Base-by-base conservation (phyloP, 176 grass and related monocot genomes). In the Juncus effusus region DNA sequence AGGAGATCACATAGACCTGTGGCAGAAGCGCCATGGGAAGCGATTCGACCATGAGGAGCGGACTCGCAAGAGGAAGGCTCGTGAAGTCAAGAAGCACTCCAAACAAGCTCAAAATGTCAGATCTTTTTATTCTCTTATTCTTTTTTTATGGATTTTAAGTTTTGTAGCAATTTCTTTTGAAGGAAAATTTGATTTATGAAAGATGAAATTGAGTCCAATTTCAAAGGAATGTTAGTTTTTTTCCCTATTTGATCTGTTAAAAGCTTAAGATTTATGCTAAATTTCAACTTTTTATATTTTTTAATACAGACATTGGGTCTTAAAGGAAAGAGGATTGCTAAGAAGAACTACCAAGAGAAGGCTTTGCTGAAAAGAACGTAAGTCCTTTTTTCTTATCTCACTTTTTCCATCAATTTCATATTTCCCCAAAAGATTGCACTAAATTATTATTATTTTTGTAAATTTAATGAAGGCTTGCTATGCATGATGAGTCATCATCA, bases 361-460 rank as follows among this genome's bases (percentile, higher is more conserved):
- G 92, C 84, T 4, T 73, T 85, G 70, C 67, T 96, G 92, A 96
- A 96, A 79, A 96, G 80, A 73, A 96, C 84, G 92, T 96, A 96
- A 86, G 84, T 58, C 28, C 14, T 53, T 13, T 56, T 38, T 14
- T 52, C 6, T 51, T 64, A 16, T 49, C 3, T 4, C 56, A 5
- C 55, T 51, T 40, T 51, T 51, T 73, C 37, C 38, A 69, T 64
- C 7, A 53, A 37, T 69, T 12, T 56, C 28, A 1, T 10, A 13
- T 56, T 52, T 5, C 62, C 5, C n/a, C 35, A 42, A 42, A 13
- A 16, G 15, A 45, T 10, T n/a, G 5, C 5, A 12, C 60, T 56
- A 57, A 63, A 4, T 14, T 42, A 19, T 9, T 13, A 45, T 54
- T 70, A 36, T 42, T 50, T 74, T 2, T 73, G 1, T 76, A 41